phyloP scores from a whole-genome alignment of 2,329 filamentous ascomycete species.

The Exophiala xenobiotica region DNA sequence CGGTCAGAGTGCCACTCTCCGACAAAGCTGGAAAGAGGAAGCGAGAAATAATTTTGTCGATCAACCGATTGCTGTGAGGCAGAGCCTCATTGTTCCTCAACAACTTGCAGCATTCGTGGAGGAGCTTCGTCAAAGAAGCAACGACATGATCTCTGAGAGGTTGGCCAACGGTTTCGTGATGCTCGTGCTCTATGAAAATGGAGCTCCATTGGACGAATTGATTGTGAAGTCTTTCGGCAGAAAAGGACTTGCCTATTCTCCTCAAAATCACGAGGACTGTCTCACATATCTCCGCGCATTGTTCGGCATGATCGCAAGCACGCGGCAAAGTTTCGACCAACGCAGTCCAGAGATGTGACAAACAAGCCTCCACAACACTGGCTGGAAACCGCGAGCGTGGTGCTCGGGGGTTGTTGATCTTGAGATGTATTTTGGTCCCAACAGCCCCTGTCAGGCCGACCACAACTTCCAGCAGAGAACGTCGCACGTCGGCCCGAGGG shows the following conservation, averaged over 20 bases:
- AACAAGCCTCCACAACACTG: conserved; percentile 31
- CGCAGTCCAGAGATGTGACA: conserved; percentile 47
- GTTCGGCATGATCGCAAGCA: conserved; percentile 38
- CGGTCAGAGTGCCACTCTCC: conserved; percentile 29
- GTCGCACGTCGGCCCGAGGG: conserved; percentile 25
- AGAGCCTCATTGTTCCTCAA: conserved; percentile 16
- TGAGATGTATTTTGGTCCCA: conserved; percentile 25
- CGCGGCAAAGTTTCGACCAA: conserved; percentile 42
- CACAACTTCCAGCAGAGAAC: conserved; percentile 27
- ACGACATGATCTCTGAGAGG: conserved; percentile 46
- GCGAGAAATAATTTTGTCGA: conserved; percentile 57
- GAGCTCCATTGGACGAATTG: conserved; percentile 45
- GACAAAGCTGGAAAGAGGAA: conserved; percentile 64
- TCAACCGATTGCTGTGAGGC: conserved; percentile 40
- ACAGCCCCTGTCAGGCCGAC: conserved; percentile 24
- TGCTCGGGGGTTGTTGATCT: conserved; percentile 24
- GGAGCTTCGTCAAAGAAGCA: conserved; percentile 43
- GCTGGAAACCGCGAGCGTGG: conserved; percentile 28
- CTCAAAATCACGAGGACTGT: conserved; percentile 44
- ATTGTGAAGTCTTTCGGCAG: conserved; percentile 40
- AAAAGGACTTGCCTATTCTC: conserved; percentile 41
- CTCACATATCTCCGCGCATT: conserved; percentile 49
- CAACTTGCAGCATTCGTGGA: conserved; percentile 34
- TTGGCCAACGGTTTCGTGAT: conserved; percentile 48
- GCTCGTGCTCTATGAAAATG: conserved; percentile 44